Percentiles rank a stretch among this genome's conserved stretches.
These are phyloP conservation scores for Stachybotrys elegans DNA, from an alignment of 2,329 filamentous ascomycete genomes.

Conservation along the genomic window DNA sequence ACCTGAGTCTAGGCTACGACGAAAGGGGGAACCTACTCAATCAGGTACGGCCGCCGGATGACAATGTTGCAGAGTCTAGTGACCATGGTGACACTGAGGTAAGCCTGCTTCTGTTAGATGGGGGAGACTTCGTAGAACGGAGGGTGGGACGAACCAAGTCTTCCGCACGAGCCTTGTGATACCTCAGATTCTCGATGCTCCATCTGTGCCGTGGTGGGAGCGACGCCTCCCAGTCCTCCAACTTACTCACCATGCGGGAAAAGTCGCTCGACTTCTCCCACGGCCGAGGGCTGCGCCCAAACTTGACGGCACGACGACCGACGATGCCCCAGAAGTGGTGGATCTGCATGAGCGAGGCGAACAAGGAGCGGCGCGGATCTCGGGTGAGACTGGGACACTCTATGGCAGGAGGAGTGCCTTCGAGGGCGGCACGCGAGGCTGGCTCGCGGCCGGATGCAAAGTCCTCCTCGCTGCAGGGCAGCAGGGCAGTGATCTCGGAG, in stretches of 20 bases:
- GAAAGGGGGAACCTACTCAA: conserved; percentile 33
- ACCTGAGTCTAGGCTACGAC: background rate
- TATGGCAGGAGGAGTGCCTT: conserved; percentile 45
- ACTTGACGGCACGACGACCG: conserved; percentile 41
- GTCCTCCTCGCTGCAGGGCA: conserved; percentile 48
- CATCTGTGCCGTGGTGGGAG: conserved; percentile 45
- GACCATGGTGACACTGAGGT: conserved; percentile 50
- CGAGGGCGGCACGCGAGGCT: conserved; percentile 44
- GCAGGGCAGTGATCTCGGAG: conserved; percentile 48
- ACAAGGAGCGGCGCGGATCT: conserved; percentile 43
- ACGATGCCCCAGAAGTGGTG: conserved; percentile 51
- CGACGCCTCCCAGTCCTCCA: conserved; percentile 43
- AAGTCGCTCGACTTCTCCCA: conserved; percentile 46
- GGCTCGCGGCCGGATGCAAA: conserved; percentile 45
- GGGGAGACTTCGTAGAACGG: conserved; percentile 5
- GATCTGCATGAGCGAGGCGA: conserved; percentile 50
- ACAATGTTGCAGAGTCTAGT: conserved; percentile 53
- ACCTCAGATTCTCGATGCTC: conserved; percentile 34
- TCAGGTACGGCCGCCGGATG: conserved; percentile 47
- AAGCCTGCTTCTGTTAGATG: conserved; percentile 31
- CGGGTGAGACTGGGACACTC: conserved; percentile 37
- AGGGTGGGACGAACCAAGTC: conserved; percentile 37
- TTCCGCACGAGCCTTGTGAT: conserved; percentile 41
- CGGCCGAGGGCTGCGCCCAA: conserved; percentile 36
- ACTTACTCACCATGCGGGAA: conserved; percentile 33